Conservation (phyloP, 2,329 filamentous ascomycete species). For the Capronia americana region DNA sequence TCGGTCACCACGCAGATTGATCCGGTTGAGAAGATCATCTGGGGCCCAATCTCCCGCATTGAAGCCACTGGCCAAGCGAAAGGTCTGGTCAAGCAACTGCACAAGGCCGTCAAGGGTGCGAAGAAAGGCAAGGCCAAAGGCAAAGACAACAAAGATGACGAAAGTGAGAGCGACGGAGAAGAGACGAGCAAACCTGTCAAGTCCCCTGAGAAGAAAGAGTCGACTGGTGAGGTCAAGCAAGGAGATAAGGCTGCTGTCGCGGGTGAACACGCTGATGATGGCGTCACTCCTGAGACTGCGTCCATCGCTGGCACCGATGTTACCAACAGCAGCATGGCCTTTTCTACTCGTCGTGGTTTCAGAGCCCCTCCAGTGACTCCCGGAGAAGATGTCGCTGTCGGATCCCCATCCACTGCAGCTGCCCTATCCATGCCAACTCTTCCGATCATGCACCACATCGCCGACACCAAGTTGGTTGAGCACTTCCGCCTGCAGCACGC, state of each 20-base stretch:
- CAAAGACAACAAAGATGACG: background rate
- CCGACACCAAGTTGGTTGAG: conserved; percentile 27
- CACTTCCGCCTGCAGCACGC: conserved; percentile 28
- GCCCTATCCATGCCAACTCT: conserved; percentile 32
- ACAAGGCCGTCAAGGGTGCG: conserved; percentile 2
- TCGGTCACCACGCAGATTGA: conserved; percentile 17
- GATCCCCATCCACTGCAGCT: background rate
- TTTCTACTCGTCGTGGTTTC: conserved; percentile 1
- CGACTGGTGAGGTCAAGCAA: background rate
- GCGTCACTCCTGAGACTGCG: background rate
- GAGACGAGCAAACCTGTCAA: background rate
- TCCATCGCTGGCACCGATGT: conserved; percentile 15
- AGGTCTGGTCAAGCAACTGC: conserved; percentile 22
- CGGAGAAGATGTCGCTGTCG: conserved; percentile 14
- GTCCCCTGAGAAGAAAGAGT: background rate
- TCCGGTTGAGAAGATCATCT: conserved; percentile 27
- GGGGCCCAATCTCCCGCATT: conserved; percentile 24
- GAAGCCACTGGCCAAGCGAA: conserved; percentile 20
- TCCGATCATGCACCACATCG: conserved; percentile 24
- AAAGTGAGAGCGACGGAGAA: conserved; percentile 8
- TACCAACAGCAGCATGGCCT: background rate
- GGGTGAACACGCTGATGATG: background rate
- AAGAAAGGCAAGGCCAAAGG: conserved; percentile 4
- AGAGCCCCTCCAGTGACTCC: conserved; percentile 29
- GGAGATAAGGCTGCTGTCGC: background rate